Conservation (phyloP, 495 filamentous ascomycete genomes). For the Trichocladium uniseriatum region DNA sequence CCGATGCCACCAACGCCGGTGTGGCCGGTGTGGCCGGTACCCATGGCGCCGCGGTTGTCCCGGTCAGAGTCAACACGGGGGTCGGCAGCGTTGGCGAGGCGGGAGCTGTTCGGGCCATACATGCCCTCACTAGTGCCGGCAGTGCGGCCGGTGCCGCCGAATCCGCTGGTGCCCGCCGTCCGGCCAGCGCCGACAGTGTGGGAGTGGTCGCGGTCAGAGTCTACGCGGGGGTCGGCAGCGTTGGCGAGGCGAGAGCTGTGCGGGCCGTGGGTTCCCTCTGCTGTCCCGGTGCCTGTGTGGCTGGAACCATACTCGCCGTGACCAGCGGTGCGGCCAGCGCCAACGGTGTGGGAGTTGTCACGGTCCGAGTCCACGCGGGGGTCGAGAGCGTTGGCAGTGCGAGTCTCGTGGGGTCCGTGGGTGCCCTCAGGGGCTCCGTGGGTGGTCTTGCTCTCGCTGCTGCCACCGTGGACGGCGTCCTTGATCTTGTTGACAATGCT, state of each 20-base stretch:
- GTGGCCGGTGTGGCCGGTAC: conserved; percentile 23
- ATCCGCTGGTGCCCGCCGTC: neutral
- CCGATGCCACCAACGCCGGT: conserved; percentile 18
- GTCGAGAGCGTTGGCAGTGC: conserved; percentile 37
- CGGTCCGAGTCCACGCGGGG: conserved; percentile 40
- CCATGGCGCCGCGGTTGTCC: conserved; percentile 18
- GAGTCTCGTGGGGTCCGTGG: neutral
- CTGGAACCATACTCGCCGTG: too few relatives aligned
- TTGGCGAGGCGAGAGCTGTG: conserved; percentile 23
- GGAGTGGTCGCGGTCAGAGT: conserved; percentile 33
- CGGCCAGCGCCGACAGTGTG: conserved; percentile 18
- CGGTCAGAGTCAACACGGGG: conserved; percentile 41
- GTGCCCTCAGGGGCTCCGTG: conserved; percentile 30
- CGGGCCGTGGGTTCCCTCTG: neutral
- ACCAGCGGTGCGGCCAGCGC: neutral
- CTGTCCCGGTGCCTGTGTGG: too few relatives aligned
- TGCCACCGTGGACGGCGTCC: conserved; percentile 48
- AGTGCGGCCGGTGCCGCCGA: conserved; percentile 18
- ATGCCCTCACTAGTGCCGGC: conserved; percentile 8
- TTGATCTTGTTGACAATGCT: conserved; percentile 65
- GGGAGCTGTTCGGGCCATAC: neutral
- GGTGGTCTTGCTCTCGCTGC: conserved; percentile 26
- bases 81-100: conserved; percentile 37
- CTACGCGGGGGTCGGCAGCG: conserved; percentile 40
- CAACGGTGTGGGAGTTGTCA: conserved; percentile 23